Evolutionary conservation across 176 grass and related monocot species (phyloP), one percentile per base, ranked within the genome.

Genomic region (Lolium multiflorum): DNA sequence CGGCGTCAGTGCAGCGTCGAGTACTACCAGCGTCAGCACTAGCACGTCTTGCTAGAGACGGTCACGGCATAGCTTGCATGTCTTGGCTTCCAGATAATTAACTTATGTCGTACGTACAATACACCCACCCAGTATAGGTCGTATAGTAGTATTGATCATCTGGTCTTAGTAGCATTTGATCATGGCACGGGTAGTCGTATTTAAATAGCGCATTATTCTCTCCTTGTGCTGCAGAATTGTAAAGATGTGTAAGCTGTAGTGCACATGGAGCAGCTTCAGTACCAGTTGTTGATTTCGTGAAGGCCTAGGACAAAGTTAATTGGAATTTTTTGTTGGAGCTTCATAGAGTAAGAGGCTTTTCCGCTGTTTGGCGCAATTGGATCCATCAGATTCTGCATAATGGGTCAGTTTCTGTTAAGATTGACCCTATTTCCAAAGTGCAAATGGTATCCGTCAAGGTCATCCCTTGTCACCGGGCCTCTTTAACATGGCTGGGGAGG

Each of bases 191-290:
- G 46, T 16, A 15, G 22, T 26, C 14, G 71, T 48, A 26, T 28
- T 28, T 3, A 16, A 48, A 18, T 72, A 64, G 46, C 51, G n/a
- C n/a, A 54, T 60, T 74, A 50, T 65, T 56, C 41, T 71, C 79
- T 76, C 88, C 35, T 70, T 18, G 67, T 71, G 67, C 84, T 44
- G 79, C 79, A 82, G 31, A 87, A 83, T 38, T 83, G 89, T 90
- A 87, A 9, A 78, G 79, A 78, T 86, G 43, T 44, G 65, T 83
- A 82, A 74, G 82, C 80, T 82, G 64, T 70, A 57, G 87, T 70
- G 56, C 89, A 83, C 89, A 83, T 64, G 89, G 78, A 82, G 71
- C 71, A 51, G 50, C 37, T 56, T 69, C 13, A 83, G 22, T 74
- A 31, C 21, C 14, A 28, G 38, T 31, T 35, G 31, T 35, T 35